phyloP scores from a whole-genome alignment of 352 stramenopile species.

The Phytophthora pini region DNA sequence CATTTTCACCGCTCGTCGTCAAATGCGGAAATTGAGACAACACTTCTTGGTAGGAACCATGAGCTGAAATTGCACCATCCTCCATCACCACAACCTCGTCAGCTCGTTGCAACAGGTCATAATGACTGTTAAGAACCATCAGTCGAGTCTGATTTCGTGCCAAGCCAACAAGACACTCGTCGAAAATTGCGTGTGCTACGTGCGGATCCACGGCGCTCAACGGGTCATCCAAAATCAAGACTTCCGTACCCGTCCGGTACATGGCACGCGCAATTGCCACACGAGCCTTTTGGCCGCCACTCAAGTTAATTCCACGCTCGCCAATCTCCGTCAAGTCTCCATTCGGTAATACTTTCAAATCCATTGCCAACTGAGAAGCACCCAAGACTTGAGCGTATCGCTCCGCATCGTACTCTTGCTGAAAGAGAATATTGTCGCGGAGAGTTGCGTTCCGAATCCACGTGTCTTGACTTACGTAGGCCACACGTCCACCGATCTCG shows the following conservation, averaged over 20 bases:
- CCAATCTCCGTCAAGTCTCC: constrained; percentile 69
- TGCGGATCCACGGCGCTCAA: constrained; percentile 95
- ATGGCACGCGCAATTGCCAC: constrained; percentile 91
- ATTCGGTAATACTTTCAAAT: constrained; percentile 53
- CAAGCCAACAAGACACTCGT: constrained; percentile 83
- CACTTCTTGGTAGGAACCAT: constrained; percentile 79
- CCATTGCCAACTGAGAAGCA: constrained; percentile 43
- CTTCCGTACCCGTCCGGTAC: constrained; percentile 87
- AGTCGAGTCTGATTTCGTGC: constrained; percentile 75
- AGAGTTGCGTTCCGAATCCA: constrained; percentile 94
- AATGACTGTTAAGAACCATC: constrained; percentile 93
- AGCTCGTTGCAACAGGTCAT: constrained; percentile 81
- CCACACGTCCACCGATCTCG: constrained; percentile 37
- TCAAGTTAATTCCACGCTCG: constrained; percentile 66
- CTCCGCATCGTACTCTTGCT: constrained; percentile 38
- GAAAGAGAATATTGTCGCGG: constrained; percentile 92
- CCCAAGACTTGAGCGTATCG: constrained; percentile 47
- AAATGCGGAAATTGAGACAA: constrained; percentile 44
- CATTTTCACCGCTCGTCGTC: background rate
- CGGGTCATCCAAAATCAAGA: constrained; percentile 95
- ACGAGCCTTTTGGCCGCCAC: constrained; percentile 71
- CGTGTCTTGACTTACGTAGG: constrained; percentile 90
- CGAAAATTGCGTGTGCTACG: constrained; percentile 93
- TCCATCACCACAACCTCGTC: constrained; percentile 71
- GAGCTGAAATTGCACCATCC: constrained; percentile 74